A percentile compares a stretch with the other conserved stretches of the same genome.
phyloP scores from a whole-genome alignment of 2,329 filamentous ascomycete genomes.

The Microdochium paspali region DNA sequence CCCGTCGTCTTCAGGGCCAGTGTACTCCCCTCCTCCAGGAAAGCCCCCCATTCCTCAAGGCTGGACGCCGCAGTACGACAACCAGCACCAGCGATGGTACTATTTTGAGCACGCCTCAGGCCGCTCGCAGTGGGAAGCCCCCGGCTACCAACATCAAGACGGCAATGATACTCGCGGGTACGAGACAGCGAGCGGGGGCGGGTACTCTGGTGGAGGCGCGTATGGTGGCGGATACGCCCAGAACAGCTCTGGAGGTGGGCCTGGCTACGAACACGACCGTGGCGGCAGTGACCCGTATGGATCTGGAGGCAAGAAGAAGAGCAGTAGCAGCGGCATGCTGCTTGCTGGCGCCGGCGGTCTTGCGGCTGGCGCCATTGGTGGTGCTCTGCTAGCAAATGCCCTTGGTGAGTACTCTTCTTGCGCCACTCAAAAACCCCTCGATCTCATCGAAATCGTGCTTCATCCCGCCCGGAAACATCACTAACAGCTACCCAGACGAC shows the following conservation, averaged over 20 bases:
- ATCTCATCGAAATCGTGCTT: no score
- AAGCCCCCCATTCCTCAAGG: constrained; percentile 47
- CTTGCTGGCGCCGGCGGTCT: constrained; percentile 51
- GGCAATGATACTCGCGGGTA: constrained; percentile 4
- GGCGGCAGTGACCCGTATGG: constrained; percentile 5
- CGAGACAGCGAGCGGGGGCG: constrained; percentile 9
- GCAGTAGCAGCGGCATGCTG: constrained; percentile 43
- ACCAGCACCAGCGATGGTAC: constrained; percentile 51
- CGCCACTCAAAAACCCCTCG: not conserved
- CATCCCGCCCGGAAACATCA: no score
- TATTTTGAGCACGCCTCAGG: constrained; percentile 54
- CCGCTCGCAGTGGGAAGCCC: constrained; percentile 55
- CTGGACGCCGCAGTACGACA: constrained; percentile 56
- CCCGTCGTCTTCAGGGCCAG: constrained; percentile 15
- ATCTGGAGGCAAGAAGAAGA: constrained; percentile 24
- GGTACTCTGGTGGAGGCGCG: constrained; percentile 7
- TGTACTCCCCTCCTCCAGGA: constrained; percentile 22
- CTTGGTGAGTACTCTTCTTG: constrained; percentile 30
- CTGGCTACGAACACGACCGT: constrained; percentile 6
- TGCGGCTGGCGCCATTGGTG: constrained; percentile 46
- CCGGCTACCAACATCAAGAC: constrained; percentile 23
- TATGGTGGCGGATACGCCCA: constrained; percentile 2
- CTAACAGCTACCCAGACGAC: constrained; percentile 4
- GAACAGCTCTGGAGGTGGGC: not conserved
- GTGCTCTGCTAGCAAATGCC: constrained; percentile 47